Conservation (phyloP, 805 yeast species). For the Hanseniaspora occidentalis region DNA sequence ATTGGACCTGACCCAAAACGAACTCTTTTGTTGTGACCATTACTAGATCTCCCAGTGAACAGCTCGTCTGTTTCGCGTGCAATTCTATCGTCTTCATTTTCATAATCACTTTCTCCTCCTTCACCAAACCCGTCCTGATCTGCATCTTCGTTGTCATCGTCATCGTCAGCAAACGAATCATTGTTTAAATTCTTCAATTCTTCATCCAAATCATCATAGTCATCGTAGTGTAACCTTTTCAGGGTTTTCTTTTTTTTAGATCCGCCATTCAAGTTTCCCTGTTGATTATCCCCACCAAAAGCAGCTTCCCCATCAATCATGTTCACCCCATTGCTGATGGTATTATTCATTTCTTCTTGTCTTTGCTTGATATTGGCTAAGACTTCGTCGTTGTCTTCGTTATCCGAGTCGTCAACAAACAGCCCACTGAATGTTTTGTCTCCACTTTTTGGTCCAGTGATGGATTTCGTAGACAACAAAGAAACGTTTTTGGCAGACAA, state of each 20-base stretch:
- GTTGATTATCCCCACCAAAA: conserved; percentile 11
- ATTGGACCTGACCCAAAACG: not conserved
- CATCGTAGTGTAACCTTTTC: conserved; percentile 7
- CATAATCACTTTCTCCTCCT: conserved; percentile 46
- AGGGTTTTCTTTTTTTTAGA: not conserved
- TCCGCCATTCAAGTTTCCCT: conserved; percentile 6
- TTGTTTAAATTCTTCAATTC: conserved; percentile 9
- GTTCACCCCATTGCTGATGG: conserved; percentile 16
- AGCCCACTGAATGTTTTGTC: conserved; percentile 16
- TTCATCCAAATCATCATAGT: conserved; percentile 20
- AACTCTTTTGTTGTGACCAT: not conserved
- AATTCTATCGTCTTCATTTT: conserved; percentile 49
- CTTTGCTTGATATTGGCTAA: not conserved
- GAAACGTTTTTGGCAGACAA: conserved; percentile 10
- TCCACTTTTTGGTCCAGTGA: conserved; percentile 3
- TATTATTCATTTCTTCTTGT: conserved; percentile 11
- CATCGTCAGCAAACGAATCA: conserved; percentile 11
- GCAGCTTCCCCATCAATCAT: conserved; percentile 12
- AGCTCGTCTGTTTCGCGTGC: conserved; percentile 17
- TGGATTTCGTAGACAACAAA: conserved; percentile 7
- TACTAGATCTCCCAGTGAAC: not conserved
- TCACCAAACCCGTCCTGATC: conserved; percentile 26
- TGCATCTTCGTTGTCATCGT: conserved; percentile 21
- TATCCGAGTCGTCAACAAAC: conserved; percentile 24
- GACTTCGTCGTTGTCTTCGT: conserved; percentile 10